These are phyloP conservation scores for Chaetomiaceae sp. DNA, from an alignment of 2,329 filamentous ascomycete genomes.

Conservation along the genomic window DNA sequence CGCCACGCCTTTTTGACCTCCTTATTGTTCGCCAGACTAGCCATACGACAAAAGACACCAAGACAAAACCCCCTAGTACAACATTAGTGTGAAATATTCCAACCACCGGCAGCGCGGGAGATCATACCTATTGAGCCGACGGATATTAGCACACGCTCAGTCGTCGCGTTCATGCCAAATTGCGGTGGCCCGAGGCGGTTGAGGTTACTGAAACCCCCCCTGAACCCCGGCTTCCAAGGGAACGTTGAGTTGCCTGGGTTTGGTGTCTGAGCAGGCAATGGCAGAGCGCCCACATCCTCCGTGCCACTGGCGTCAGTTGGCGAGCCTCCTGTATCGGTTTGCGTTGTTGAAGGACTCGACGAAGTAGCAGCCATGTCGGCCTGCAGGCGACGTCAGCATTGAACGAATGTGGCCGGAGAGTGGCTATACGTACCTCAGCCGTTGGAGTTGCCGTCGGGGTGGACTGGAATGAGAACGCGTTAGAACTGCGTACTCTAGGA, in stretches of 20 bases:
- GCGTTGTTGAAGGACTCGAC: constrained; percentile 9
- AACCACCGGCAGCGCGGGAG: not conserved
- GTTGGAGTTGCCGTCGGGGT: constrained; percentile 8
- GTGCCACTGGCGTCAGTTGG: not conserved
- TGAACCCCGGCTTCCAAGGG: too few species aligned
- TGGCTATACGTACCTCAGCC: constrained; percentile 11
- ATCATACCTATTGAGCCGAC: constrained; percentile 31
- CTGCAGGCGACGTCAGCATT: constrained; percentile 4
- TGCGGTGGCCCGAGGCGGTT: constrained; percentile 9
- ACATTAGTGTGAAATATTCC: constrained; percentile 3
- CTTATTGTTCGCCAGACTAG: constrained; percentile 37
- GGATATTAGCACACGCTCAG: constrained; percentile 30
- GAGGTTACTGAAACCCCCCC: constrained; percentile 4
- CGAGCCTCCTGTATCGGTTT: not conserved
- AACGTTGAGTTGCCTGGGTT: too few species aligned
- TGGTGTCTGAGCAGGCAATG: not conserved
- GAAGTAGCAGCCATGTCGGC: constrained; percentile 8
- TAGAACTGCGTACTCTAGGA: constrained; percentile 1
- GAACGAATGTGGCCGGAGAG: not conserved
- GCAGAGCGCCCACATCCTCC: not conserved
- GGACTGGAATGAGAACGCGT: constrained; percentile 12
- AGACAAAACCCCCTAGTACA: constrained; percentile 37
- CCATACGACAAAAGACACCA: constrained; percentile 40
- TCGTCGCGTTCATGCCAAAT: constrained; percentile 20
- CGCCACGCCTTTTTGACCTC: constrained; percentile 27